phyloP scores from a whole-genome alignment of 1,284 basidiomycete genomes.

The Amylostereum areolatum region DNA sequence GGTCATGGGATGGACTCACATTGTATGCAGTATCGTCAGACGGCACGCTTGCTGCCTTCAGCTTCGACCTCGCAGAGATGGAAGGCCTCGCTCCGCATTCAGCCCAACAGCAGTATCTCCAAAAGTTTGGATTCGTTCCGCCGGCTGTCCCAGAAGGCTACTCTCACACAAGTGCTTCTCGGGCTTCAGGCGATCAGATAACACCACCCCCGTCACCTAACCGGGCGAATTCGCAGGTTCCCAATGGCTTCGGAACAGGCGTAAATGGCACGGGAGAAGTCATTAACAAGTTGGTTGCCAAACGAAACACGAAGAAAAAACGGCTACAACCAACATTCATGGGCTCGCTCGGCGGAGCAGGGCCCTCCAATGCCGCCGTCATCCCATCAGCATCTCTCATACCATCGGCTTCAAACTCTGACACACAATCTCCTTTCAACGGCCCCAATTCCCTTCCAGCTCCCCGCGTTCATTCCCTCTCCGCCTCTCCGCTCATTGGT shows the following conservation, averaged over 20 bases:
- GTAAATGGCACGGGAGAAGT: constrained; percentile 36
- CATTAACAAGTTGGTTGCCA: constrained; percentile 69
- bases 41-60: constrained; percentile 86
- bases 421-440: constrained; percentile 11
- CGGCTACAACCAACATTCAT: constrained; percentile 52
- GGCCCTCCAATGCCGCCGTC: constrained; percentile 11
- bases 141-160: constrained; percentile 63
- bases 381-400: constrained; percentile 6
- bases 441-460: constrained; percentile 20
- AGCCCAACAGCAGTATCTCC: constrained; percentile 71
- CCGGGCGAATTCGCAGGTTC: constrained; percentile 25
- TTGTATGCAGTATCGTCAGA: constrained; percentile 96
- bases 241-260: constrained; percentile 30
- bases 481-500: constrained; percentile 2
- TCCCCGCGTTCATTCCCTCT: constrained; percentile 2
- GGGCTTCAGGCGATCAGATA: constrained; percentile 24
- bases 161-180: constrained; percentile 41
- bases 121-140: constrained; percentile 69
- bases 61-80: constrained; percentile 76
- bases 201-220: constrained; percentile 44
- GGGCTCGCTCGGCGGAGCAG: constrained; percentile 21
- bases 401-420: too few species aligned
- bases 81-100: constrained; percentile 76
- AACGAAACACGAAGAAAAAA: constrained; percentile 63
- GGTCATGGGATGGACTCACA: constrained; percentile 88